phyloP scores from a whole-genome alignment of 2,329 filamentous ascomycete genomes.

The Sarocladiaceae sp. region DNA sequence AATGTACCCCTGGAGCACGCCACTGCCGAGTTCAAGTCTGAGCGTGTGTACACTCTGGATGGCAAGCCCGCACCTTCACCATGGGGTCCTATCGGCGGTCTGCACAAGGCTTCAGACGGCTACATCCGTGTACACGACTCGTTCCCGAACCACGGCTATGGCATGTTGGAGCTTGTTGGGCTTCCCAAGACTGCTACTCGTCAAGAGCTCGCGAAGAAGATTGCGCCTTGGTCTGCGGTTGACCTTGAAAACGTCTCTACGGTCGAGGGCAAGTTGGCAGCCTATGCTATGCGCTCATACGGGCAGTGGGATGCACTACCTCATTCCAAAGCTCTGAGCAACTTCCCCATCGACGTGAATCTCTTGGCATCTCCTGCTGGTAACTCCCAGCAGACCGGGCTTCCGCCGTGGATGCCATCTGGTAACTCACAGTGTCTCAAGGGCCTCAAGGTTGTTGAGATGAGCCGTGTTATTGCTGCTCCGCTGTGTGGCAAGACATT shows the following conservation, averaged over 20 bases:
- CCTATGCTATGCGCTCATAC: constrained; percentile 45
- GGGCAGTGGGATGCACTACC: constrained; percentile 46
- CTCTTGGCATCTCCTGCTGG: background rate
- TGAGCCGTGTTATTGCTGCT: constrained; percentile 69
- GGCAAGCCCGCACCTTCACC: constrained; percentile 25
- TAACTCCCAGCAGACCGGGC: constrained; percentile 23
- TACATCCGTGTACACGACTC: constrained; percentile 51
- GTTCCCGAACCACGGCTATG: constrained; percentile 46
- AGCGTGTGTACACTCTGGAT: constrained; percentile 42
- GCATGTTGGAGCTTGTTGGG: constrained; percentile 38
- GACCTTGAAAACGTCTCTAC: constrained; percentile 45
- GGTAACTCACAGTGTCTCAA: constrained; percentile 37
- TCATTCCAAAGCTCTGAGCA: constrained; percentile 37
- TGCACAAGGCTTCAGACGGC: constrained; percentile 47
- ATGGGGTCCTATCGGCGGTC: constrained; percentile 43
- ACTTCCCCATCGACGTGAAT: constrained; percentile 40
- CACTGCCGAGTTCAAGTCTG: constrained; percentile 48
- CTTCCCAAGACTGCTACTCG: constrained; percentile 27
- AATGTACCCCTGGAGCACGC: constrained; percentile 43
- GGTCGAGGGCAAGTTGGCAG: constrained; percentile 32
- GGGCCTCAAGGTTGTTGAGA: constrained; percentile 66
- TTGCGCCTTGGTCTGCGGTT: constrained; percentile 34
- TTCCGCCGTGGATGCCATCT: constrained; percentile 27
- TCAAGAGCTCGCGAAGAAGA: constrained; percentile 32
- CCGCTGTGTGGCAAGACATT: constrained; percentile 63